A percentile compares a stretch with the other conserved stretches of the same genome.
phyloP scores from a whole-genome alignment of 2,329 filamentous ascomycete genomes.

The Sordariomycetes sp. region DNA sequence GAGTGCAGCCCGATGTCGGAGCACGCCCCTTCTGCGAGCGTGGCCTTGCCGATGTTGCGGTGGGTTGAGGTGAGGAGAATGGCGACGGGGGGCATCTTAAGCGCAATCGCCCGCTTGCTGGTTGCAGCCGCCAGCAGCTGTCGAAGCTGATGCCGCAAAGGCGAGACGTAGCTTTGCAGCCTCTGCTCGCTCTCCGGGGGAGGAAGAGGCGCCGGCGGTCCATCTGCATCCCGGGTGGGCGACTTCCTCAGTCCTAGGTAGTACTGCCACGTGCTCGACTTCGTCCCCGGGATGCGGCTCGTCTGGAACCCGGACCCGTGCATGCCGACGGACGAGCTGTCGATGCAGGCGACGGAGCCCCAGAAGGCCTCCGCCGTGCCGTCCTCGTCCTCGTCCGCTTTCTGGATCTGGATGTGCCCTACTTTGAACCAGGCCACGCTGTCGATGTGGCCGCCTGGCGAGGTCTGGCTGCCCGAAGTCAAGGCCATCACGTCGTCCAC shows the following conservation, averaged over 20 bases:
- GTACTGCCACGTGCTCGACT: conserved; percentile 76
- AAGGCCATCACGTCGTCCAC: conserved; percentile 63
- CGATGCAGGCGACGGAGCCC: conserved; percentile 80
- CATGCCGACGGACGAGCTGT: conserved; percentile 79
- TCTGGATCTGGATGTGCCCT: conserved; percentile 57
- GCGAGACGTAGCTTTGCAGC: conserved; percentile 42
- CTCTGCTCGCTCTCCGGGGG: conserved; percentile 21
- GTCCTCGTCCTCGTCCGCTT: conserved; percentile 44
- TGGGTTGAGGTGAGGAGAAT: conserved; percentile 88
- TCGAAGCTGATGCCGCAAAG: conserved; percentile 61
- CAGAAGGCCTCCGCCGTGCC: conserved; percentile 62
- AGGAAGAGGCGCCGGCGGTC: conserved; percentile 27
- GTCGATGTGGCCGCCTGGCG: conserved; percentile 29
- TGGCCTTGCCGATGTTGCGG: conserved; percentile 86
- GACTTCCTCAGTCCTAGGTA: conserved; percentile 72
- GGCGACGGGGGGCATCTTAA: conserved; percentile 80
- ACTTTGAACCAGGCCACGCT: conserved; percentile 90
- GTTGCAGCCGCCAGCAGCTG: conserved; percentile 85
- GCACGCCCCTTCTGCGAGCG: conserved; percentile 66
- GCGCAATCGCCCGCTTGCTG: conserved; percentile 74
- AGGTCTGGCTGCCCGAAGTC: conserved; percentile 16
- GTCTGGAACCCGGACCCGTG: conserved; percentile 85
- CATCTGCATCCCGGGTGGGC: conserved; percentile 36
- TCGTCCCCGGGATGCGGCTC: conserved; percentile 67
- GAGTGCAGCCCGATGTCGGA: conserved; percentile 84